Evolutionary conservation across 768 basidiomycete species (phyloP).

Genomic region (Tricholomella constricta): DNA sequence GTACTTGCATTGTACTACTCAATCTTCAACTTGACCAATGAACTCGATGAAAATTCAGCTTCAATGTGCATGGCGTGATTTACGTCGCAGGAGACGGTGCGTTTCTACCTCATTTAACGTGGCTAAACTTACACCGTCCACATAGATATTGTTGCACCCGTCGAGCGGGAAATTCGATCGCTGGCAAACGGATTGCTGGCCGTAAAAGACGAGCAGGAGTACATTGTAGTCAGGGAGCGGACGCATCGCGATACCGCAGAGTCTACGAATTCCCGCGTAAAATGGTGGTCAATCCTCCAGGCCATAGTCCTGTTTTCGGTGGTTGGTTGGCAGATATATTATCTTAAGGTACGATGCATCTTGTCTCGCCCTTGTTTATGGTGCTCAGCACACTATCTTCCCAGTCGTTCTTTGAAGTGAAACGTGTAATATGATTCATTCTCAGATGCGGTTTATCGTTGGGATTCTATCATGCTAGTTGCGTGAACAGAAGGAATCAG

Average conservation of each 20-base stretch:
- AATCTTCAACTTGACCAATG: neutral
- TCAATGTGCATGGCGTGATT: constrained; percentile 97
- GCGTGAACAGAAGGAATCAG: neutral
- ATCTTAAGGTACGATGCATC: constrained; percentile 71
- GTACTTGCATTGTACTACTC: constrained; percentile 16
- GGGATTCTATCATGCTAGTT: neutral
- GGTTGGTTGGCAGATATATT: constrained; percentile 97
- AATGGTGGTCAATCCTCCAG: constrained; percentile 98
- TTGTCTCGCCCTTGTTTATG: neutral
- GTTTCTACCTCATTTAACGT: constrained; percentile 18
- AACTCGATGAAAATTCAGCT: constrained; percentile 48
- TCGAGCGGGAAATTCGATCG: constrained; percentile 91
- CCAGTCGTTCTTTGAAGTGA: constrained; percentile 89
- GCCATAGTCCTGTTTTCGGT: constrained; percentile 83
- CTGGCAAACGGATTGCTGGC: constrained; percentile 79
- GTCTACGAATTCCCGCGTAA: constrained; percentile 92
- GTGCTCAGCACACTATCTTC: constrained; percentile 4
- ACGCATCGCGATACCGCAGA: constrained; percentile 94
- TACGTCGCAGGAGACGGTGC: constrained; percentile 89
- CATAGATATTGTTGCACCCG: constrained; percentile 84
- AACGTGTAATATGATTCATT: constrained; percentile 72
- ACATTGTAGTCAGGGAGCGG: constrained; percentile 92
- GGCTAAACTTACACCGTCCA: neutral
- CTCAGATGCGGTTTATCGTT: constrained; percentile 4
- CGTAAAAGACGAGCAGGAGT: constrained; percentile 99